Conservation (phyloP, 2,329 filamentous ascomycete species). For the Microsporum ferrugineum region DNA sequence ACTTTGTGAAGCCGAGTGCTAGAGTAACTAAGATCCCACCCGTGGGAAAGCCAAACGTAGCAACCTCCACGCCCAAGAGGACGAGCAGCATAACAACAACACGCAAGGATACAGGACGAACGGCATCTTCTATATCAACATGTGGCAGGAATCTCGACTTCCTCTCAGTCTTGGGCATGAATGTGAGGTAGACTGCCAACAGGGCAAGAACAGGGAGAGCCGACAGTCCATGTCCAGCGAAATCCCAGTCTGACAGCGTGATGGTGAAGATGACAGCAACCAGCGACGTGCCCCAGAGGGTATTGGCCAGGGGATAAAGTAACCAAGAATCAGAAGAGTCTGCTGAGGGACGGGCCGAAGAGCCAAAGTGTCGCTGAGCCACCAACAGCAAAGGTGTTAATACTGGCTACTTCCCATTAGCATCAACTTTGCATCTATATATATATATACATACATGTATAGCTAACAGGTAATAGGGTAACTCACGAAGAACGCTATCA, state of each 20-base stretch:
- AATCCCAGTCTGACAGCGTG: conserved; percentile 23
- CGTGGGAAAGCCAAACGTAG: conserved; percentile 2
- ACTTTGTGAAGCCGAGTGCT: not conserved
- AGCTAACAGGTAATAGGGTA: not conserved
- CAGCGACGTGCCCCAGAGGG: conserved; percentile 17
- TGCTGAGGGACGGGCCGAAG: not conserved
- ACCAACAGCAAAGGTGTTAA: conserved; percentile 25
- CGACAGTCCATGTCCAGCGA: conserved; percentile 18
- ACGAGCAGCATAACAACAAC: conserved; percentile 3
- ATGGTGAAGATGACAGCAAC: conserved; percentile 17
- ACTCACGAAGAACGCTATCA: conserved; percentile 8
- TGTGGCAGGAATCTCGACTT: not conserved
- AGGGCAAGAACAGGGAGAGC: conserved; percentile 21
- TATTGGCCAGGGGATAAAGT: conserved; percentile 14
- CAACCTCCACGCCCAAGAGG: not conserved
- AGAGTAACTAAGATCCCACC: not conserved
- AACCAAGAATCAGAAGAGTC: conserved; percentile 8
- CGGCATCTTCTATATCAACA: conserved; percentile 3
- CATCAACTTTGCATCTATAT: not conserved
- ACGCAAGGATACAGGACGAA: conserved; percentile 7
- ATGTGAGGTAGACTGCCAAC: conserved; percentile 22
- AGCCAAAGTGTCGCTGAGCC: conserved; percentile 16
- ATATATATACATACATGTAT: not conserved
- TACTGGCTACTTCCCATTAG: conserved; percentile 18
- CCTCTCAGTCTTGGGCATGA: conserved; percentile 8